Evolutionary conservation across 2,329 filamentous ascomycete genomes (phyloP).

Genomic region (Chaetothyriales sp.): DNA sequence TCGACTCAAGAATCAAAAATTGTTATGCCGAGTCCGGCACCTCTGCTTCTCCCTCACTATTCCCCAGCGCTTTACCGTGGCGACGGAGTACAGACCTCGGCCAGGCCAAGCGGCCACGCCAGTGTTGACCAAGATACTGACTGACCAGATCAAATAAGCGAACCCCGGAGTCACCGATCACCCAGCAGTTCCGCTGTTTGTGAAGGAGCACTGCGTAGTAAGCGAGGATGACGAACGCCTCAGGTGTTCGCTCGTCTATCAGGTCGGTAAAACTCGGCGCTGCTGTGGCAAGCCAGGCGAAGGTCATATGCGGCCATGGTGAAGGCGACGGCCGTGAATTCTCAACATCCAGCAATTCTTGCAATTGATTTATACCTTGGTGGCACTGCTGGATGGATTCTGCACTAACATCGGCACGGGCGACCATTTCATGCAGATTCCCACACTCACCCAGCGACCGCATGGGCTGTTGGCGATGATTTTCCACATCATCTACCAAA

Average conservation of each 20-base stretch:
- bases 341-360: constrained; percentile 5
- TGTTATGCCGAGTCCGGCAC: not conserved
- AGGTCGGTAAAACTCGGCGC: constrained; percentile 20
- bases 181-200: constrained; percentile 22
- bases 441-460: constrained; percentile 3
- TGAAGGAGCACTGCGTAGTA: constrained; percentile 30
- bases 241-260: constrained; percentile 23
- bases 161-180: constrained; percentile 20
- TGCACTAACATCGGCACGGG: constrained; percentile 1
- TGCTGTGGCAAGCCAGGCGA: constrained; percentile 7
- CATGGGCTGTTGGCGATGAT: not conserved
- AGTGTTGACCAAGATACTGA: constrained; percentile 17
- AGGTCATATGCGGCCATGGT: constrained; percentile 3
- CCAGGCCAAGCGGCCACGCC: constrained; percentile 20
- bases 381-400: constrained; percentile 5
- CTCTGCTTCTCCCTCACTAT: not conserved
- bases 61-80: not conserved
- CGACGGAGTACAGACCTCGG: constrained; percentile 5
- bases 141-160: constrained; percentile 18
- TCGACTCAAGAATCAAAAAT: not conserved
- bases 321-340: not conserved
- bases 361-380: constrained; percentile 7
- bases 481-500: constrained; percentile 1
- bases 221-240: constrained; percentile 30
- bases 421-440: constrained; percentile 5